phyloP scores from a whole-genome alignment of 106 monocot genomes.

The Allium fistulosum region DNA sequence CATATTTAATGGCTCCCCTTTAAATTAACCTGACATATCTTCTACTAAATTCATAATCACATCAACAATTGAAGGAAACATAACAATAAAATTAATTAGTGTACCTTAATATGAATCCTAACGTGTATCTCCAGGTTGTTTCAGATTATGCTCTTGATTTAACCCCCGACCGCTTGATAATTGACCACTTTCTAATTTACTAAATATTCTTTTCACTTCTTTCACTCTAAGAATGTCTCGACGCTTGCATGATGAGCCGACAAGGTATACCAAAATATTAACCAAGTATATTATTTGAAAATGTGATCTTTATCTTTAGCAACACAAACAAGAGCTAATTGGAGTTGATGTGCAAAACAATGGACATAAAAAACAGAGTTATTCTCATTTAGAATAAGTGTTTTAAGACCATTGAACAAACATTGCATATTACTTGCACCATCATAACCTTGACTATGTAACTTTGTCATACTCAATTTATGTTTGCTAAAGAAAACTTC shows the following conservation, averaged over 20 bases:
- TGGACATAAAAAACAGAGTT: neutral
- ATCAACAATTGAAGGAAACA: neutral
- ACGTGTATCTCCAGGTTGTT: neutral
- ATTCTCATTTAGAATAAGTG: slow-evolving; percentile 6
- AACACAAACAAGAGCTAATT: neutral
- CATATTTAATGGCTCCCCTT: neutral
- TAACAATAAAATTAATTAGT: neutral
- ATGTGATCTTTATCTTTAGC: neutral
- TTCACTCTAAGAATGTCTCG: neutral
- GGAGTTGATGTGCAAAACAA: slow-evolving; percentile 9
- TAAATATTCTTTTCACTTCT: neutral
- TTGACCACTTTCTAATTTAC: neutral
- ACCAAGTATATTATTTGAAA: neutral
- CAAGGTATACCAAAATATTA: neutral
- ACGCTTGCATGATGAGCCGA: neutral
- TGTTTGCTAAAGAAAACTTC: neutral
- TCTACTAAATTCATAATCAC: neutral
- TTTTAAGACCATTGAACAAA: slow-evolving; percentile 4
- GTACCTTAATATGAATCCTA: neutral
- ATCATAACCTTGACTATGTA: slow-evolving; percentile 10
- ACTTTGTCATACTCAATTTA: slow-evolving; percentile 2
- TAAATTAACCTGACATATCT: neutral
- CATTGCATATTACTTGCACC: slow-evolving; percentile 9
- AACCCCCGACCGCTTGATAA: neutral
- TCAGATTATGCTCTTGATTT: neutral